Evolutionary conservation across 169 alveolate species (phyloP).

Genomic region (Plasmodium fragile): DNA sequence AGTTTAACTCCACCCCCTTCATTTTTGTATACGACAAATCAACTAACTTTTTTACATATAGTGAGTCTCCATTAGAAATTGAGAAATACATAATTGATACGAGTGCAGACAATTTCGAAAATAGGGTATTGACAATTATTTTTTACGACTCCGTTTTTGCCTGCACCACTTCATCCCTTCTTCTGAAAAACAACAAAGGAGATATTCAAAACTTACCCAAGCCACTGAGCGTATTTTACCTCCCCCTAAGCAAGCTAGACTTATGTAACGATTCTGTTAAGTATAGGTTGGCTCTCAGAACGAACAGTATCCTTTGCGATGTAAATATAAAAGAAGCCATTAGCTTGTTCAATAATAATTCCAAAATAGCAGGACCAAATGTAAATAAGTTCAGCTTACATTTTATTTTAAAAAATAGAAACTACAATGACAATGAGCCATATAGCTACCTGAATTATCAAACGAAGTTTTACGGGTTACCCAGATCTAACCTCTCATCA

Average conservation of each 20-base stretch:
- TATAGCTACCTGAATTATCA: conserved; percentile 25
- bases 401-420: conserved; percentile 53
- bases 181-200: conserved; percentile 38
- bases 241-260: conserved; percentile 53
- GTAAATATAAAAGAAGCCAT: conserved; percentile 65
- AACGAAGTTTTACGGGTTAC: conserved; percentile 48
- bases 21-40: conserved; percentile 43
- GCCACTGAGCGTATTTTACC: conserved; percentile 44
- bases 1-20: conserved; percentile 44
- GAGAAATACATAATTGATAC: conserved; percentile 63
- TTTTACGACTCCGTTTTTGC: conserved; percentile 65
- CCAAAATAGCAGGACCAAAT: conserved; percentile 59
- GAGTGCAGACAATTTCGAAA: conserved; percentile 50
- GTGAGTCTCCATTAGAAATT: conserved; percentile 70
- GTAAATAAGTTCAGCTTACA: conserved; percentile 62
- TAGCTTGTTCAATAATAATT: conserved; percentile 48
- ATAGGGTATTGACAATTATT: conserved; percentile 32
- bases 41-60: conserved; percentile 53
- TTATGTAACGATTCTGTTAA: conserved; percentile 51
- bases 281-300: conserved; percentile 44
- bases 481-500: conserved; percentile 54
- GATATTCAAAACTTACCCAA: conserved; percentile 39
- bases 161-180: conserved; percentile 24
- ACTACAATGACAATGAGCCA: conserved; percentile 19
- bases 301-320: conserved; percentile 23